Evolutionary conservation across 805 yeast species (phyloP).

Genomic region (Yamadazyma phyllophila): DNA sequence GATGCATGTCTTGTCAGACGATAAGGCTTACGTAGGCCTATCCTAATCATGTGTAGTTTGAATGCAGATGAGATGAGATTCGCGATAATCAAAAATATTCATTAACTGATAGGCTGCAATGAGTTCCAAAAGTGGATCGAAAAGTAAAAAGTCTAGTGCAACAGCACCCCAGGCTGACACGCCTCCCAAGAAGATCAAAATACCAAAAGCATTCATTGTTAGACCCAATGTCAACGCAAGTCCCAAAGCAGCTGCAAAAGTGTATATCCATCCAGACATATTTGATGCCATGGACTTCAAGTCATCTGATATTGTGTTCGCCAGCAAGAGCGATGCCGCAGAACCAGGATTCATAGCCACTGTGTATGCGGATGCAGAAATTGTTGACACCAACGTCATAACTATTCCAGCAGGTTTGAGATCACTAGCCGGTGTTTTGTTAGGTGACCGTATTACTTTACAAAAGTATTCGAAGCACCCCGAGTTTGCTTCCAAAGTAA

Average conservation of each 20-base stretch:
- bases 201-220: slow-evolving; percentile 41
- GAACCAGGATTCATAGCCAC: slow-evolving; percentile 45
- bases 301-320: slow-evolving; percentile 44
- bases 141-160: slow-evolving; percentile 2
- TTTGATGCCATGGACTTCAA: slow-evolving; percentile 46
- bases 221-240: slow-evolving; percentile 26
- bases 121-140: slow-evolving; percentile 12
- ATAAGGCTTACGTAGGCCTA: neutral
- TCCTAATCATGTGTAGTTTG: neutral
- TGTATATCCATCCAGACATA: slow-evolving; percentile 41
- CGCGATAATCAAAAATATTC: slow-evolving; percentile 5
- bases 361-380: slow-evolving; percentile 34
- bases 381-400: slow-evolving; percentile 28
- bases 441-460: slow-evolving; percentile 49
- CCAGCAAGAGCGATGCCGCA: slow-evolving; percentile 43
- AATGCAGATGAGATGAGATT: slow-evolving; percentile 11
- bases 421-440: slow-evolving; percentile 38
- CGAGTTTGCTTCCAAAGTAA: slow-evolving; percentile 20
- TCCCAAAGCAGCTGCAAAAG: slow-evolving; percentile 33
- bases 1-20: neutral
- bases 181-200: slow-evolving; percentile 32
- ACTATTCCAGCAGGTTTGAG: slow-evolving; percentile 26
- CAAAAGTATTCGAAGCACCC: slow-evolving; percentile 51
- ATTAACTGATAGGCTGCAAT: slow-evolving; percentile 7
- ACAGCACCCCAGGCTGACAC: slow-evolving; percentile 6